Base-by-base conservation (phyloP, 2,329 filamentous ascomycete genomes). In the Neopestalotiopsis sp. region DNA sequence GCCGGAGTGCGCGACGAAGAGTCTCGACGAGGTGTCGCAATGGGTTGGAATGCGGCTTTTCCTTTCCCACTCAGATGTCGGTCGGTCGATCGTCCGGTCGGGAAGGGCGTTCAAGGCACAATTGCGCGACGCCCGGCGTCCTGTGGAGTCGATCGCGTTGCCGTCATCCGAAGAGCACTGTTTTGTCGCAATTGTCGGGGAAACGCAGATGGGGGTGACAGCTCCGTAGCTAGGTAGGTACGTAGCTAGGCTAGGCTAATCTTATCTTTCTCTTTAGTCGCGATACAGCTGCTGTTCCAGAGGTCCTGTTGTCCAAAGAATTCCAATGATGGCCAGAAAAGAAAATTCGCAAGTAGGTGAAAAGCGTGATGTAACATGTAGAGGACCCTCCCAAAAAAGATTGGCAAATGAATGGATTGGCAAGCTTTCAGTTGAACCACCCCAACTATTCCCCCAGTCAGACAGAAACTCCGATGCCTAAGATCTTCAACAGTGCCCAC, bases 101-200 rank as follows among this genome's bases (percentile, higher is more conserved):
- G 24, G 63, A 6, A 24, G 13, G 17, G 40, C 17, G 63, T 20
- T 32, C 42, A 56, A 38, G 32, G 45, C 28, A 66, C 45, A 28
- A 28, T 57, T 57, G 62, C 63, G 63, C 63, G 63, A 66, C 63
- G 63, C 63, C 49, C 13, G 20, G 34, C 63, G 63, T 66, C 63
- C 20, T 7, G 42, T 66, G 63, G 30, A 66, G 24, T 32, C 32
- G 20, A 32, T 66, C 63, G 63, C 63, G 63, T 57, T 28, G 63
- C 63, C 63, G 63, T 66, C 63, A 66, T 66, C 49, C 63, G 63
- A 66, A 66, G 32, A 53, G 24, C n/a, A 30, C 12, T 38, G 10
- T 38, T 38, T 24, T 17, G 38, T 24, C 40, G 42, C n/a, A 24
- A 30, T 30, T 2, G 62, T 12, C 42, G 38, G 38, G 42, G 57